Conservation (phyloP, 805 yeast species). For the Wickerhamomyces canadensis region DNA sequence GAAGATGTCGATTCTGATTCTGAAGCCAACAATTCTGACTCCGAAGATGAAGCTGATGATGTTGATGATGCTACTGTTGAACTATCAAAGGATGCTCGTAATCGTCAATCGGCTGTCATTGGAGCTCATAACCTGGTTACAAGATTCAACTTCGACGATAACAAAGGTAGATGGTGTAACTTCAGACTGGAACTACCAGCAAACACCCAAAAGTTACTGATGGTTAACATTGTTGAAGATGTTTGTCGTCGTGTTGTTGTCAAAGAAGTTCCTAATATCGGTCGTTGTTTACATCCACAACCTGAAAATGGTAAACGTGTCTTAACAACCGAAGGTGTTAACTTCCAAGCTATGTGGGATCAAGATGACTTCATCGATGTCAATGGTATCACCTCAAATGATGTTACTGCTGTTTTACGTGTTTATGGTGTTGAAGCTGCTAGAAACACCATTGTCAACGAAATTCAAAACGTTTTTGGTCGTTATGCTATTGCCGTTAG, state of each 20-base stretch:
- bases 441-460: slow-evolving; percentile 92
- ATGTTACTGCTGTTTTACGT: slow-evolving; percentile 80
- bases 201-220: slow-evolving; percentile 84
- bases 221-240: slow-evolving; percentile 95
- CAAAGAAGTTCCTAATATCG: slow-evolving; percentile 85
- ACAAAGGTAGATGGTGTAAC: slow-evolving; percentile 86
- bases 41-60: slow-evolving; percentile 33
- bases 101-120: slow-evolving; percentile 80
- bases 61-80: slow-evolving; percentile 25
- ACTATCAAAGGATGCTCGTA: slow-evolving; percentile 61
- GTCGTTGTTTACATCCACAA: slow-evolving; percentile 84
- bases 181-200: slow-evolving; percentile 80
- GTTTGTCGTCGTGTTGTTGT: slow-evolving; percentile 87
- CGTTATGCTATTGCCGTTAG: slow-evolving; percentile 94
- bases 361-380: slow-evolving; percentile 91
- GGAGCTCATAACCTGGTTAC: slow-evolving; percentile 68
- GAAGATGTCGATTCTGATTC: slow-evolving; percentile 46
- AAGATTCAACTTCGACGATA: slow-evolving; percentile 86
- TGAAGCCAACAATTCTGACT: slow-evolving; percentile 37
- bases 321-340: slow-evolving; percentile 95
- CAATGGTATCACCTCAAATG: slow-evolving; percentile 86
- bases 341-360: slow-evolving; percentile 97
- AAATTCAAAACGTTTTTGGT: slow-evolving; percentile 91
- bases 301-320: slow-evolving; percentile 67
- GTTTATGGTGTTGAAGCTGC: slow-evolving; percentile 99